Evolutionary conservation across 73 alveolate genomes (phyloP), one percentile per base, ranked within the genome.

Genomic region (Blepharisma japonicum): DNA sequence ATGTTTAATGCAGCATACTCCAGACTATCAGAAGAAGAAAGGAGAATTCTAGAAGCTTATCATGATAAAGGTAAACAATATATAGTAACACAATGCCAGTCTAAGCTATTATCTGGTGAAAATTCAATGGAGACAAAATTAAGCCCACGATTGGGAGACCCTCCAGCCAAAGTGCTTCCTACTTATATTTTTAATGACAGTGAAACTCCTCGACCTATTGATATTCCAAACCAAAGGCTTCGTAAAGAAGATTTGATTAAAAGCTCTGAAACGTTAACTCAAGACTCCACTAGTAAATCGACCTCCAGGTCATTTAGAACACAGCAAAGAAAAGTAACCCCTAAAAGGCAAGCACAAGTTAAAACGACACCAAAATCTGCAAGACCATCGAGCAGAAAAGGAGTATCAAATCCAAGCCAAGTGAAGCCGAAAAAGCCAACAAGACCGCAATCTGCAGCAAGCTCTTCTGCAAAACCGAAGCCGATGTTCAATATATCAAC

Each of bases 1-100:
- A 61, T 61, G 74, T 61, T 14, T 61, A 61, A 39, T 25, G 74
- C 14, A 14, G 11, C 23, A 25, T 61, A 61, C 23, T 18, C 74
- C 3, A 61, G 23, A 61, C 74, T 61, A 14, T 61, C 74, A 8
- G 50, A 8, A 18, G 74, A 61, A 8, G 74, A 61, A 25, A n/a
- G 74, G 18, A 61, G 23, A 61, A 25, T 61, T 2, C 74, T 61
- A 18, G 74, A 61, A 61, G 23, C 14, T 25, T 61, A 61, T 61
- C 74, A 61, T 61, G 18, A 61, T 14, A 61, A 61, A 25, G 47
- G 14, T 39, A 9, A n/a, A 0, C 74, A 61, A 25, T 14, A 39
- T 39, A 20, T 39, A 18, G 18, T 14, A 14, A 61, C 14, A 25
- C 23, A n/a, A 3, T 61, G 47, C 39, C 47, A 61, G 47, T 25